Evolutionary conservation across 768 basidiomycete species (phyloP), one percentile per base, ranked within the genome.

Genomic region (Leccinum rimulosum): DNA sequence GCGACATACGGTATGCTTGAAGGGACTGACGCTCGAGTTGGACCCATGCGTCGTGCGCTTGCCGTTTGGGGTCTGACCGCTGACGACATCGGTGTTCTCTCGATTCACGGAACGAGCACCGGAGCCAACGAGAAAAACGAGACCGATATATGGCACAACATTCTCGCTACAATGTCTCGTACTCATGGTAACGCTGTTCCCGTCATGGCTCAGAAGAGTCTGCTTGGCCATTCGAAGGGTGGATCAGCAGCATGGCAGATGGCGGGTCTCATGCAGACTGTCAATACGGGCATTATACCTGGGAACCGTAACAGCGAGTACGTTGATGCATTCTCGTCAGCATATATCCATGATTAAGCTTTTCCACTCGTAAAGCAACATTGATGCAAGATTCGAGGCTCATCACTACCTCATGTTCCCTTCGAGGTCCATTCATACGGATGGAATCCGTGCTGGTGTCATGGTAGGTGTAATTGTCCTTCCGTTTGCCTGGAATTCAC

Each of bases 161-260:
- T 97, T 71, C 89, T 99, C 76, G 85, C 83, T n/a, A 83, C 85
- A 47, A 87, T 98, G 63, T 85, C 86, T 43, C 93, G 97, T 61
- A 92, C 93, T 7, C 85, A 87, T 40, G 96, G 97, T 55, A 98
- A 98, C 73, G 95, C 95, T n/a, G 88, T 96, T 50, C 97, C 97
- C 5, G 87, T 97, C 68, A 89, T 98, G 74, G 94, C 97, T 3
- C 97, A 98, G 75, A 99, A 99, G 83, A 93, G 90, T 73, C 81
- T 99, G 52, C 89, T 96, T 31, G 97, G 97, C 61, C 96, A 99
- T 72, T 88, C 96, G 11, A 99, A 99, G 81, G 97, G 97, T 74
- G 97, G 96, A 61, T 93, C 97, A n/a, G 96, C 96, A 56, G 91
- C 95, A 2, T 98, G 95, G 96, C 93, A 95, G 76, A 85, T 97